A percentile compares a stretch with the other conserved stretches of the same genome.
These are phyloP conservation scores for Thuidium tamariscinum DNA, from an alignment of 225 moss, liverwort and hornwort genomes.

Conservation along the genomic window DNA sequence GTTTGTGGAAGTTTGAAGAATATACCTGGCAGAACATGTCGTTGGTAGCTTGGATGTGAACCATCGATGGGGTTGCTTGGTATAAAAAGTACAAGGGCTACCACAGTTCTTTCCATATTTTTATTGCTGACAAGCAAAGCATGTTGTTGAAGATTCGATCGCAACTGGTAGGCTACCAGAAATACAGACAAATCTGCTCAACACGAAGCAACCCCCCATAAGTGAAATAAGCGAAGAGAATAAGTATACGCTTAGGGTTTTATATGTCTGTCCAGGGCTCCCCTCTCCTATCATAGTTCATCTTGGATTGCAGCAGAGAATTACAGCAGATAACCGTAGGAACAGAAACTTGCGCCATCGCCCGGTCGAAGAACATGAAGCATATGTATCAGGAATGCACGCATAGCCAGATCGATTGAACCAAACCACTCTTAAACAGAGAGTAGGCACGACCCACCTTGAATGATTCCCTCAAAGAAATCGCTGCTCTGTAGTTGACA, in stretches of 20 bases:
- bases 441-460: neutral
- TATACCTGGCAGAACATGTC: conserved; percentile 16
- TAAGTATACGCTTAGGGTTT: neutral
- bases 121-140: neutral
- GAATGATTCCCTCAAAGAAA: neutral
- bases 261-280: neutral
- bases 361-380: neutral
- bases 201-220: neutral
- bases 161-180: neutral
- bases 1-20: neutral
- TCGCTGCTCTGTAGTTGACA: neutral
- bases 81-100: neutral
- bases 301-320: neutral
- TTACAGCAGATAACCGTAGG: neutral
- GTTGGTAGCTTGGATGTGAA: conserved; percentile 5
- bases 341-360: neutral
- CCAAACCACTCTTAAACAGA: neutral
- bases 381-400: neutral
- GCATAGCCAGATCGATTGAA: neutral
- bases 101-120: neutral
- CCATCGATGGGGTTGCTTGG: neutral
- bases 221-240: neutral
- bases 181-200: conserved; percentile 5
- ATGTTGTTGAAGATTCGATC: neutral
- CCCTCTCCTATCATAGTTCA: neutral